Base-by-base conservation (phyloP, 352 stramenopile species). In the Globisporangium polare region DNA sequence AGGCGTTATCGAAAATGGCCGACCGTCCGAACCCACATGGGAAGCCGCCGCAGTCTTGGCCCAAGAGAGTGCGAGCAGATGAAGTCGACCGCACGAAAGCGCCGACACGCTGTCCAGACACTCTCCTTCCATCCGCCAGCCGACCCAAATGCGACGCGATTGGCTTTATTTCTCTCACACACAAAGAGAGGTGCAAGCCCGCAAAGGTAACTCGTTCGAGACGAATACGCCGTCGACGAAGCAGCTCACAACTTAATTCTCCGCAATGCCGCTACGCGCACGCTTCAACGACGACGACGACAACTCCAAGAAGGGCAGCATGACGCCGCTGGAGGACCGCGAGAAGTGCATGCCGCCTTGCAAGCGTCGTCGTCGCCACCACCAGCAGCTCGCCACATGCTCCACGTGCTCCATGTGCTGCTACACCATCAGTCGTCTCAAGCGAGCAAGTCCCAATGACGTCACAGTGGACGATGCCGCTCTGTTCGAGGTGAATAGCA, bases 311-410 rank as follows among this genome's bases (percentile, higher is more conserved):
- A 53, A 43, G 12, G 22, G n/a, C 31, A 57, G 29, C 27, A 45
- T 57, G 24, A 29, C 24, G 24, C 51, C 51, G 5, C 7, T 43
- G 51, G 5, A 39, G 17, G 51, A 45, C 51, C 29, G 26, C 24
- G 51, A 57, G 51, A 57, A 57, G 51, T 22, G 51, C 31, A 57
- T 57, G 18, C 51, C 27, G 29, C 22, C 51, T 13, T 29, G 13
- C 51, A 57, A 57, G 51, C 51, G 51, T 2, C 24, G 29, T 20
- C 17, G 50, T n/a, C n/a, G n/a, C n/a, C n/a, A n/a, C 20, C 43
- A 27, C 5, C 20, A 22, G 5, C 43, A 50, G 43, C 43, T 17
- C 29, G 6, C 29, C 29, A 33, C 29, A 6, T 33, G 29, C 29
- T 33, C 2, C 29, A 6, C 29, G 3, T 33, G 20, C n/a, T 8